Evolutionary conservation across 768 basidiomycete species (phyloP).

Genomic region (Boletellus emodensis): DNA sequence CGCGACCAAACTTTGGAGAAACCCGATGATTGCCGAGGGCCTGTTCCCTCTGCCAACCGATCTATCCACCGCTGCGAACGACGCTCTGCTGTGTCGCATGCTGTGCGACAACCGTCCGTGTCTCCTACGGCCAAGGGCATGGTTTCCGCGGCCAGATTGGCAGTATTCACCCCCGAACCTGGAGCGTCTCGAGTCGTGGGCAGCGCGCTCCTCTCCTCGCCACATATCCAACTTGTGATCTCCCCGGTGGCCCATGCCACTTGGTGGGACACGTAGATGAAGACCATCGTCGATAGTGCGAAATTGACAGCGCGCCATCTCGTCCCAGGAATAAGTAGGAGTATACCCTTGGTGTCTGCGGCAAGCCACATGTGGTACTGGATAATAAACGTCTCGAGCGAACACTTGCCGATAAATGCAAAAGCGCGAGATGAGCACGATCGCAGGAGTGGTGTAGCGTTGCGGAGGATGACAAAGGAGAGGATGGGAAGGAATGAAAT

Average conservation of each 20-base stretch:
- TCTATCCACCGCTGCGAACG: constrained; percentile 48
- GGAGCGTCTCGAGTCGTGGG: constrained; percentile 16
- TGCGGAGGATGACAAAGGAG: constrained; percentile 72
- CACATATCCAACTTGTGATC: constrained; percentile 59
- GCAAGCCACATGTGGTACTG: constrained; percentile 89
- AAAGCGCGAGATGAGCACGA: constrained; percentile 66
- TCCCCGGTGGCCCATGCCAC: constrained; percentile 73
- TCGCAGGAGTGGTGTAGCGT: constrained; percentile 66
- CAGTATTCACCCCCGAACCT: background rate
- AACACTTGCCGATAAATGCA: constrained; percentile 81
- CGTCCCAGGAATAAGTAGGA: constrained; percentile 74
- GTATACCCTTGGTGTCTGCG: constrained; percentile 75
- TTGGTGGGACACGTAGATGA: constrained; percentile 75
- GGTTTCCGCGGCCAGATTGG: constrained; percentile 4
- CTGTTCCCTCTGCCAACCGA: constrained; percentile 38
- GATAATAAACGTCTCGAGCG: constrained; percentile 87
- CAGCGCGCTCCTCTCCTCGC: constrained; percentile 25
- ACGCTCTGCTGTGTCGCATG: constrained; percentile 38
- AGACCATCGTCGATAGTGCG: constrained; percentile 67
- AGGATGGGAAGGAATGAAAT: constrained; percentile 77
- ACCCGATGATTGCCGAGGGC: constrained; percentile 17
- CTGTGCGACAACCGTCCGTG: constrained; percentile 6
- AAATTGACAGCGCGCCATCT: constrained; percentile 76
- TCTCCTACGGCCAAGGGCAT: constrained; percentile 6
- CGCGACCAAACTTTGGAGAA: constrained; percentile 30